Percentiles rank a stretch among this genome's conserved stretches.
phyloP scores from a whole-genome alignment of 768 basidiomycete genomes.

The Roridomyces roridus region DNA sequence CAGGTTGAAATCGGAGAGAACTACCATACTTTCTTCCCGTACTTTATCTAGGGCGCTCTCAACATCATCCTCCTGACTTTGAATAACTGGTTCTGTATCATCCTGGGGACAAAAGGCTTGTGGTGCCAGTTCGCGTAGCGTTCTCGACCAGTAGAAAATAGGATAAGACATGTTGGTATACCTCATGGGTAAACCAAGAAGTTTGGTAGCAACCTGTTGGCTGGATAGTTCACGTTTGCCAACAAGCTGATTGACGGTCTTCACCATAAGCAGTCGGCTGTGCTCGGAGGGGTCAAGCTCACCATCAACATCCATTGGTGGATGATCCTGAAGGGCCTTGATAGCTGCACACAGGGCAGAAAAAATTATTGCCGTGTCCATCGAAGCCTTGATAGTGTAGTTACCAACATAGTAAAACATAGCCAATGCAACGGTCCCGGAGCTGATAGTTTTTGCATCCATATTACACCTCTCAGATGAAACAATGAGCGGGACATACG shows the following conservation, averaged over 20 bases:
- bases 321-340: constrained; percentile 11
- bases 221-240: constrained; percentile 13
- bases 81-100: no score
- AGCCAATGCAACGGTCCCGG: constrained; percentile 19
- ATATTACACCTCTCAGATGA: not conserved
- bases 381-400: constrained; percentile 15
- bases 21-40: no score
- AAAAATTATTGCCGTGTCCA: constrained; percentile 23
- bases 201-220: constrained; percentile 8
- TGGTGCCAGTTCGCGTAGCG: no score
- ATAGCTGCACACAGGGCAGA: constrained; percentile 23
- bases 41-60: no score
- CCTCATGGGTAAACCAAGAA: no score
- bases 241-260: constrained; percentile 10
- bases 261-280: constrained; percentile 12
- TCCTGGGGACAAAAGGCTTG: no score
- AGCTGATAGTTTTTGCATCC: constrained; percentile 18
- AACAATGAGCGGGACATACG: constrained; percentile 9
- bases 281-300: constrained; percentile 8
- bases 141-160: no score
- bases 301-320: constrained; percentile 21
- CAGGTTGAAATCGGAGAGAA: no score
- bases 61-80: no score
- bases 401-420: constrained; percentile 16
- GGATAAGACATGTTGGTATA: no score